phyloP scores from a whole-genome alignment of 2,329 filamentous ascomycete species.

The Colletotrichum sp. region DNA sequence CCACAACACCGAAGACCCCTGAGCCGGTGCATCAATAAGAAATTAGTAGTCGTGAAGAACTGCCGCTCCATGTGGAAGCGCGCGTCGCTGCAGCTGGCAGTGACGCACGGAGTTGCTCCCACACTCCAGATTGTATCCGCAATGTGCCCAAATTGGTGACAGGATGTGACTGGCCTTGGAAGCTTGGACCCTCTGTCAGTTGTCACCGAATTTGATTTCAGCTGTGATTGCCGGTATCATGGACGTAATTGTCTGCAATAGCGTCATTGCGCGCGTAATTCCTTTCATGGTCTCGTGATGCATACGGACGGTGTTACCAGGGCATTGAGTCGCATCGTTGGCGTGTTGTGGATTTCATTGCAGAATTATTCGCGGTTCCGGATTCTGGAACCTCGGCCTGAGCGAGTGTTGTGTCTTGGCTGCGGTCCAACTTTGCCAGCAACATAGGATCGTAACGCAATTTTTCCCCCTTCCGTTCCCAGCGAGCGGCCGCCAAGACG shows the following conservation, averaged over 20 bases:
- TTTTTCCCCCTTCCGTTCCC: neutral
- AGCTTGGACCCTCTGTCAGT: neutral
- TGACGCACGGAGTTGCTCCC: neutral
- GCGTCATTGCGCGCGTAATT: neutral
- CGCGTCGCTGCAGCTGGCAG: neutral
- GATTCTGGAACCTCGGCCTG: neutral
- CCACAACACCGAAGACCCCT: neutral
- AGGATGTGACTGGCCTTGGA: neutral
- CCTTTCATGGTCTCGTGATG: neutral
- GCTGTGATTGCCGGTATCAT: neutral
- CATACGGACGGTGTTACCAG: neutral
- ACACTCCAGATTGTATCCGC: neutral
- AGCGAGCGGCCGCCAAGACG: constrained; percentile 8
- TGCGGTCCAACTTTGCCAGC: neutral
- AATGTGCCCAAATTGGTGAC: neutral
- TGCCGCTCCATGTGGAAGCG: constrained; percentile 6
- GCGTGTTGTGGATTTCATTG: neutral
- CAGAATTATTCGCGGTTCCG: neutral
- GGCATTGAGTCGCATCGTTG: neutral
- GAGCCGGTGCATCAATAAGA: constrained; percentile 13
- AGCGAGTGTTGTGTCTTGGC: neutral
- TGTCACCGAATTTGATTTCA: neutral
- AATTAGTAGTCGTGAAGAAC: constrained; percentile 16
- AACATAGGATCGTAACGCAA: neutral
- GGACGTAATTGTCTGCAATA: neutral